These are phyloP conservation scores for Vitis labrusca DNA, from an alignment of 164 flowering plant genomes.

Conservation along the genomic window DNA sequence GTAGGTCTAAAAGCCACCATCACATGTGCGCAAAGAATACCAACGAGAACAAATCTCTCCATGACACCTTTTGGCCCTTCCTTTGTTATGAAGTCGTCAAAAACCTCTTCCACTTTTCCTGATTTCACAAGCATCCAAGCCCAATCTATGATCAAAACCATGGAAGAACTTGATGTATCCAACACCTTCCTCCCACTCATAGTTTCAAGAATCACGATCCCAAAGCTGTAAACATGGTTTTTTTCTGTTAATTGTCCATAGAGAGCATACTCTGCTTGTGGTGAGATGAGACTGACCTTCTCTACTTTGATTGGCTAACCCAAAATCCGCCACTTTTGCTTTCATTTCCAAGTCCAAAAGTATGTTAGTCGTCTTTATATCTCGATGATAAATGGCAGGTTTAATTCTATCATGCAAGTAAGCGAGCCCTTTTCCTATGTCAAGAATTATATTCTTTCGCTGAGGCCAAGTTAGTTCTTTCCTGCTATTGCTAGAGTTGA, in stretches of 20 bases:
- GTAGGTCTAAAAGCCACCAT: conserved; percentile 46
- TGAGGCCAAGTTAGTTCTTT: conserved; percentile 31
- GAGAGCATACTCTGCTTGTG: conserved; percentile 39
- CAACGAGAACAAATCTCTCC: conserved; percentile 46
- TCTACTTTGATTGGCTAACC: conserved; percentile 27
- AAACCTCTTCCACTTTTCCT: conserved; percentile 17
- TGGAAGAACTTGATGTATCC: conserved; percentile 15
- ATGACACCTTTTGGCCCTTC: conserved; percentile 36
- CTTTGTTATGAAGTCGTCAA: conserved; percentile 27
- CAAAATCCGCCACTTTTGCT: conserved; percentile 39
- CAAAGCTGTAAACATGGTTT: conserved; percentile 45
- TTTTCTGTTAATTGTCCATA: conserved; percentile 43
- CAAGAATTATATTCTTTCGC: conserved; percentile 38
- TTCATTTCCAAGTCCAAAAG: conserved; percentile 33
- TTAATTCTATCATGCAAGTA: conserved; percentile 39
- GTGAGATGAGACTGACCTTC: conserved; percentile 43
- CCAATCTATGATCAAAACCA: conserved; percentile 42
- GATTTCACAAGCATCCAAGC: conserved; percentile 33
- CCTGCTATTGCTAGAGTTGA: background rate
- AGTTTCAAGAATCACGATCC: conserved; percentile 32
- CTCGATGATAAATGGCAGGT: conserved; percentile 37
- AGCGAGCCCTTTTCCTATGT: conserved; percentile 37
- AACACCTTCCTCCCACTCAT: conserved; percentile 39
- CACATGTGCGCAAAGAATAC: conserved; percentile 46
- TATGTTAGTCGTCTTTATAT: conserved; percentile 37